Evolutionary conservation across 306 rosid genomes (phyloP), one percentile per base, ranked within the genome.

Genomic region (Dalbergia cochinchinensis): DNA sequence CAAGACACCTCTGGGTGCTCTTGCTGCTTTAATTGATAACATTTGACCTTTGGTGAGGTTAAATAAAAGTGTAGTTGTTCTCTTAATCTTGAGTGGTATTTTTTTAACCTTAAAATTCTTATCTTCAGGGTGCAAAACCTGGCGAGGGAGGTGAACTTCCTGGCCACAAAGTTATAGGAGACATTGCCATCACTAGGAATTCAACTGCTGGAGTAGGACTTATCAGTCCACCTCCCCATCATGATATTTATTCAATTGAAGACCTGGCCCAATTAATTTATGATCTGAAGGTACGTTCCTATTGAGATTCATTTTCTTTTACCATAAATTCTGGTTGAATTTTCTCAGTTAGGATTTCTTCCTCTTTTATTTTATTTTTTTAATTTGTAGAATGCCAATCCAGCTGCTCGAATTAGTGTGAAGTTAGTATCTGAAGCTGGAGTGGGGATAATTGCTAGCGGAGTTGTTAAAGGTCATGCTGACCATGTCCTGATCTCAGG

Each of bases 121-220:
- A 22, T 83, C 80, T 51, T 31, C 77, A 95, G 99, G 99, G 99
- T 39, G 99, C 99, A 80, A 95, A 95, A 85, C 99, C 99, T 55
- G 99, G 99, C 48, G 99, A 95, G 79, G 99, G 99, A 62, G 99
- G 99, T 74, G 99, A 95, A 84, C 99, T 95, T 84, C 99, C 99
- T 53, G 99, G 99, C 18, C 99, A 95, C 87, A 95, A 95, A 87
- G 99, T 95, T 72, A 73, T 89, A 15, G 98, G 99, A 78, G 99
- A 95, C 83, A 95, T 95, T 74, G 99, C 99, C 18, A 61, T 85
- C 45, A 95, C 99, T 45, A 91, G 99, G 89, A 93, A 93, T 76
- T 95, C 99, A 74, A 95, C 99, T 45, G 90, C 99, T 6, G 99
- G 99, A 69, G 99, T 95, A 67, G 99, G 99, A 67, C 99, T 95